phyloP scores from a whole-genome alignment of 2,329 filamentous ascomycete species.

The Paraconiothyrium sp. region DNA sequence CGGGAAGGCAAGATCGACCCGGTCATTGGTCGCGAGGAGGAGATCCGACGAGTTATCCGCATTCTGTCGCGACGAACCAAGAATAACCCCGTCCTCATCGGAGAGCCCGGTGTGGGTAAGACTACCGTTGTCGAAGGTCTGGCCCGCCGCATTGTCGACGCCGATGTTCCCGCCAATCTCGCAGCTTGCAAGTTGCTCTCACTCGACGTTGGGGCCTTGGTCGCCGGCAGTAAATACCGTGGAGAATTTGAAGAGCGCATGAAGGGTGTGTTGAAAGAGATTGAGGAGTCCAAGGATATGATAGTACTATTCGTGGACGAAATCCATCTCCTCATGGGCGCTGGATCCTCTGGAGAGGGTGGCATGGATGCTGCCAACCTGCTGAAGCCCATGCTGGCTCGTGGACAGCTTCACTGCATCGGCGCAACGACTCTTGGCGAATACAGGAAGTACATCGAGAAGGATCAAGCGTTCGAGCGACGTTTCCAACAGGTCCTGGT shows the following conservation, averaged over 20 bases:
- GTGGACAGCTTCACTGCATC: constrained; percentile 96
- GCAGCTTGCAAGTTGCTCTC: constrained; percentile 94
- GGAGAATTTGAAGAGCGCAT: constrained; percentile 99
- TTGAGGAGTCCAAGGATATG: constrained; percentile 92
- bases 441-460: constrained; percentile 99
- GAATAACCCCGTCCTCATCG: constrained; percentile 98
- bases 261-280: constrained; percentile 98
- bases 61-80: constrained; percentile 94
- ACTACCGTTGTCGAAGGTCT: constrained; percentile 97
- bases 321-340: constrained; percentile 98
- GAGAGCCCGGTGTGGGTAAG: constrained; percentile 97
- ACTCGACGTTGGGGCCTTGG: constrained; percentile 91
- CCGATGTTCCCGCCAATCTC: constrained; percentile 94
- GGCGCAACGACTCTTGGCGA: constrained; percentile 94
- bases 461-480: constrained; percentile 96
- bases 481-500: constrained; percentile 98
- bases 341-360: constrained; percentile 91
- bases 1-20: constrained; percentile 97
- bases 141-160: constrained; percentile 93
- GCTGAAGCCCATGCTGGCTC: constrained; percentile 96
- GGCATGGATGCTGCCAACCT: constrained; percentile 99
- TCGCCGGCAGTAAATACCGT: constrained; percentile 97
- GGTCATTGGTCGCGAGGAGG: constrained; percentile 95
- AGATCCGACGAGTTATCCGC: constrained; percentile 89
- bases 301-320: constrained; percentile 99